phyloP scores from a whole-genome alignment of 106 monocot genomes.

The Dioscorea dumetorum region DNA sequence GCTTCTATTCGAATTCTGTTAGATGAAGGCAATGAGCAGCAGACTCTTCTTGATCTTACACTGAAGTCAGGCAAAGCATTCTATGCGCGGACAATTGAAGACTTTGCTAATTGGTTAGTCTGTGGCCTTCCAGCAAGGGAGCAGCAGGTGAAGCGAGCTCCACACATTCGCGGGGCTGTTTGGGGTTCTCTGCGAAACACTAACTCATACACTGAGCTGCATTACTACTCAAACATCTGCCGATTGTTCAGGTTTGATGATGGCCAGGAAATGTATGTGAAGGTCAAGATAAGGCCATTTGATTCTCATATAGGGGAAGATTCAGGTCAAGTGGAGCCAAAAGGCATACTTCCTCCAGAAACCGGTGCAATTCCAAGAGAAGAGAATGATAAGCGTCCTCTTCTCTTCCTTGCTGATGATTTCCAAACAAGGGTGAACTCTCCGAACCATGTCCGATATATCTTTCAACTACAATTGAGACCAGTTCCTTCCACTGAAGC shows the following conservation, averaged over 20 bases:
- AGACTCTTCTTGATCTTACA: constrained; percentile 37
- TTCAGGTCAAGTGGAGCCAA: constrained; percentile 29
- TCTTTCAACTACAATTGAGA: constrained; percentile 34
- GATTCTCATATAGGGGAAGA: constrained; percentile 23
- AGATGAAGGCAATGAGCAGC: constrained; percentile 1
- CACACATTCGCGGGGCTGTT: constrained; percentile 44
- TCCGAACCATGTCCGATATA: constrained; percentile 22
- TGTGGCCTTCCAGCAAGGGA: constrained; percentile 48
- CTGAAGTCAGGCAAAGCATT: constrained; percentile 47
- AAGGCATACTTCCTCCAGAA: constrained; percentile 45
- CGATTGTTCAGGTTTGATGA: constrained; percentile 31
- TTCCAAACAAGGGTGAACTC: constrained; percentile 27
- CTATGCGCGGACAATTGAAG: constrained; percentile 41
- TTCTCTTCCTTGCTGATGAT: constrained; percentile 54
- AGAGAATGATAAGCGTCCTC: constrained; percentile 33
- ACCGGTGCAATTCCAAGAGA: constrained; percentile 49
- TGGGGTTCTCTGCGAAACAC: constrained; percentile 45
- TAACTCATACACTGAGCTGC: constrained; percentile 32
- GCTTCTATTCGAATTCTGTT: constrained; percentile 33
- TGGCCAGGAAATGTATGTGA: constrained; percentile 37
- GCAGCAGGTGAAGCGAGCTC: constrained; percentile 31
- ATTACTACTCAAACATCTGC: constrained; percentile 49
- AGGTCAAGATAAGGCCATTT: constrained; percentile 39
- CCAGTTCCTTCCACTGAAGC: constrained; percentile 16
- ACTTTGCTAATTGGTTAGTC: constrained; percentile 42